Base-by-base conservation (phyloP, 2,329 filamentous ascomycete species). In the Fonsecaea monophora region DNA sequence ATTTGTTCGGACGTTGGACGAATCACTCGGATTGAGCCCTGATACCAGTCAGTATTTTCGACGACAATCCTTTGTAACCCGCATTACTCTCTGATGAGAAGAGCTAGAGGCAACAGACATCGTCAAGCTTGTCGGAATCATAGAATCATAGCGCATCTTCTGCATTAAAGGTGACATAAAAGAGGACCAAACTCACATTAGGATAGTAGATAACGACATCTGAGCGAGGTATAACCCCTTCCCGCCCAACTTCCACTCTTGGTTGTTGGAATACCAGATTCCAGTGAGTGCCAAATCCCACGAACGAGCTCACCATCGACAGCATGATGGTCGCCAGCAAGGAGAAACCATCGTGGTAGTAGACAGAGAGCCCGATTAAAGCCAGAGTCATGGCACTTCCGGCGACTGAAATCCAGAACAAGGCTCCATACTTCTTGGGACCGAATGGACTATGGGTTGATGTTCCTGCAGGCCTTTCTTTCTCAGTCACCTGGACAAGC, bases 201-300 rank as follows among this genome's bases (percentile, higher is more conserved):
- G 86, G 82, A 0, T 87, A 89, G 34, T 84, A 82, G 63, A 89
- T 87, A 34, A 88, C 82, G n/a, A 89, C 82, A 68, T 89, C 86
- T 1, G 86, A 86, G 2, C 70, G 71, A 1, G 86, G 86, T 0
- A 87, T 83, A 21, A 80, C 74, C 7, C 34, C 40, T 21, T 59
- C 45, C 10, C 69, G 65, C 12, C 58, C 53, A 9, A n/a, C 13
- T 25, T 35, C 82, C 80, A 6, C 75, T 81, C 61, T 83, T 80
- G 57, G 78, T 79, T 30, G 86, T 82, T 40, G 80, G 80, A 89
- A 79, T 9, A 83, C 77, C 0, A 87, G 85, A 38, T 78, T 77
- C 87, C 87, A 89, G 74, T 82, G 83, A 2, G 84, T 86, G 8
- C 86, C 86, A 66, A 84, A 82, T 25, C 87, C 85, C 3, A 85